A percentile compares a stretch with the other conserved stretches of the same genome.
Conservation (phyloP, 129 eudicot species). For the Lactuca sativa region DNA sequence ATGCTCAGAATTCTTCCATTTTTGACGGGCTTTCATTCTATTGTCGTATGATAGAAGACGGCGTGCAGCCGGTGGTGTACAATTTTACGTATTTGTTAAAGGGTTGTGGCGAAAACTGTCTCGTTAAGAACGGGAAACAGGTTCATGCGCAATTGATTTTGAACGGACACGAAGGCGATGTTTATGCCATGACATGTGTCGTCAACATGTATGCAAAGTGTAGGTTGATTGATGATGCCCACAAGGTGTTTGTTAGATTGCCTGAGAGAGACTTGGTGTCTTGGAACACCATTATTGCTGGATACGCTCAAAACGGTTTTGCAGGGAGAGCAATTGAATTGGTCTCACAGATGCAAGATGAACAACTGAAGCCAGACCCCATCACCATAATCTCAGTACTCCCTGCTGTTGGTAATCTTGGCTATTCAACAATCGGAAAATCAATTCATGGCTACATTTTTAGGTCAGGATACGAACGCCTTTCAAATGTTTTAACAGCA, state of each 20-base stretch:
- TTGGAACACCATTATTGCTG: constrained; percentile 87
- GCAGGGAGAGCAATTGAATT: constrained; percentile 60
- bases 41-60: constrained; percentile 55
- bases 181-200: constrained; percentile 74
- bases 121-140: constrained; percentile 54
- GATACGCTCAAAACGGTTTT: constrained; percentile 75
- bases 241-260: constrained; percentile 85
- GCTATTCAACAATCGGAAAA: constrained; percentile 50
- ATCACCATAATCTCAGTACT: constrained; percentile 62
- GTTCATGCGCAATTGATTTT: constrained; percentile 68
- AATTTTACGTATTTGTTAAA: constrained; percentile 71
- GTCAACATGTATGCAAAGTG: constrained; percentile 86
- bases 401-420: constrained; percentile 65
- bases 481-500: constrained; percentile 70
- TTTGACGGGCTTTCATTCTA: constrained; percentile 49
- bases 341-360: constrained; percentile 54
- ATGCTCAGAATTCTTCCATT: constrained; percentile 39
- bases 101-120: constrained; percentile 59
- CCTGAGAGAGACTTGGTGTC: constrained; percentile 73
- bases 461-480: constrained; percentile 48
- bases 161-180: constrained; percentile 53
- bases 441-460: constrained; percentile 66
- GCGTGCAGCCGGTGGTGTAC: constrained; percentile 64
- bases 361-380: constrained; percentile 53
- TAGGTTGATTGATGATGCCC: constrained; percentile 56